Base-by-base conservation (phyloP, 148 eudicot genomes). In the Diospyros kaki region DNA sequence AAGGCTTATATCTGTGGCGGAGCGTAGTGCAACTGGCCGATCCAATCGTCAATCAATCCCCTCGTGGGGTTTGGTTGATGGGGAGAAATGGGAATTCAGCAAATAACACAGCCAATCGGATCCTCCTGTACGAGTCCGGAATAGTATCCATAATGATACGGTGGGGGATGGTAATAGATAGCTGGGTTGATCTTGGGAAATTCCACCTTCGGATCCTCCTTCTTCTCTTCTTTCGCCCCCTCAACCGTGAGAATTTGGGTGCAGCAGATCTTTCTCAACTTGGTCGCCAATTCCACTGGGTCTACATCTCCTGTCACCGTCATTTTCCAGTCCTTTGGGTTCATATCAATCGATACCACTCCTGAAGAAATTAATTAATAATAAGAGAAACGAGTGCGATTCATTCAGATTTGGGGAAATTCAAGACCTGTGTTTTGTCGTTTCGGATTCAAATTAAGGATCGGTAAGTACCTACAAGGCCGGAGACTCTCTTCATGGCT, bases 401-500 rank as follows among this genome's bases (percentile, higher is more conserved):
- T 28, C 3, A 55, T 9, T 55, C 59, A 55, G 59, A 55, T 9
- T 5, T 55, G 59, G 9, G 59, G 12, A 55, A 68, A 18, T 12
- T 4, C 14, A 1, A 28, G 38, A 60, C 18, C 64, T 60, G 59
- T 1, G 59, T 55, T 55, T 55, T 55, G 12, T 55, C 12, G 14
- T 2, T 55, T 55, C 48, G 2, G 9, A 40, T 69, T 13, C 12
- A 55, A 10, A 55, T 2, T 41, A 17, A 17, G 66, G 9, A 17
- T 62, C 28, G 2, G 2, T 40, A 14, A 44, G 39, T 88, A 93
- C 98, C 98, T 66, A 81, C 38, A 74, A 87, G 76, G 41, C 85
- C 70, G 28, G 96, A 86, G 41, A 84, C 93, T 52, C 76, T 86
- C 76, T 87, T 82, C 90, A 93, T 81, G 73, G 90, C 93, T 51